phyloP scores from a whole-genome alignment of 768 basidiomycete genomes.

The Mycena capillaripes region DNA sequence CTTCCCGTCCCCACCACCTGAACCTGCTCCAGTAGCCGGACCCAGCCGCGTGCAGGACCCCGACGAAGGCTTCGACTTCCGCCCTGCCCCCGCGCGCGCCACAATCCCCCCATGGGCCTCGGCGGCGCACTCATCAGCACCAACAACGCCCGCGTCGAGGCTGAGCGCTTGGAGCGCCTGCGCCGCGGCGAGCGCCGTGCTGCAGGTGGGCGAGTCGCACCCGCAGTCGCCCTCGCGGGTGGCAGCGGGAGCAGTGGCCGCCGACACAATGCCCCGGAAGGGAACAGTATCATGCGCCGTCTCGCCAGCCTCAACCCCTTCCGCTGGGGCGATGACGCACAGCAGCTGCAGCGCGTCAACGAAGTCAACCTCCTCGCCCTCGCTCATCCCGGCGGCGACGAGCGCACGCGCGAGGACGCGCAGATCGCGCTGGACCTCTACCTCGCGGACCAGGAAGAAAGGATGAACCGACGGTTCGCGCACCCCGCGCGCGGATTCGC shows the following conservation, averaged over 20 bases:
- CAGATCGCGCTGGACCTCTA: slow-evolving; percentile 38
- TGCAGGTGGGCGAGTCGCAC: slow-evolving; percentile 28
- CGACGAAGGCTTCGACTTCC: not conserved
- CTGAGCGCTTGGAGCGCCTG: slow-evolving; percentile 33
- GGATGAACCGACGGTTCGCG: slow-evolving; percentile 4
- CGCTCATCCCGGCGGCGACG: not conserved
- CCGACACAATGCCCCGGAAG: not conserved
- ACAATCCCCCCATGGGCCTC: slow-evolving; percentile 71
- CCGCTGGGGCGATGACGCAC: slow-evolving; percentile 21
- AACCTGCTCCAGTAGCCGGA: not conserved
- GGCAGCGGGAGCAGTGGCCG: not conserved
- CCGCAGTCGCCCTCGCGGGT: slow-evolving; percentile 5
- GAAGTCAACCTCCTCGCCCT: slow-evolving; percentile 30
- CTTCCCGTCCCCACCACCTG: slow-evolving; percentile 37
- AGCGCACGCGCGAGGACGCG: slow-evolving; percentile 26
- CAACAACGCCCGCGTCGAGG: slow-evolving; percentile 43
- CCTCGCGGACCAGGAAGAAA: slow-evolving; percentile 27
- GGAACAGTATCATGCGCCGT: slow-evolving; percentile 19
- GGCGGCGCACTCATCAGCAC: slow-evolving; percentile 73
- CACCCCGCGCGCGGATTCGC: slow-evolving; percentile 39
- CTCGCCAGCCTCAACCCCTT: slow-evolving; percentile 20
- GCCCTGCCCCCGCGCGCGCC: slow-evolving; percentile 35
- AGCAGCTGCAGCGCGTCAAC: slow-evolving; percentile 7
- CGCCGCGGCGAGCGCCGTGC: slow-evolving; percentile 27
- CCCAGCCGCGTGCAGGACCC: not conserved